Evolutionary conservation across 768 basidiomycete genomes (phyloP).

Genomic region (Trametes punicea): DNA sequence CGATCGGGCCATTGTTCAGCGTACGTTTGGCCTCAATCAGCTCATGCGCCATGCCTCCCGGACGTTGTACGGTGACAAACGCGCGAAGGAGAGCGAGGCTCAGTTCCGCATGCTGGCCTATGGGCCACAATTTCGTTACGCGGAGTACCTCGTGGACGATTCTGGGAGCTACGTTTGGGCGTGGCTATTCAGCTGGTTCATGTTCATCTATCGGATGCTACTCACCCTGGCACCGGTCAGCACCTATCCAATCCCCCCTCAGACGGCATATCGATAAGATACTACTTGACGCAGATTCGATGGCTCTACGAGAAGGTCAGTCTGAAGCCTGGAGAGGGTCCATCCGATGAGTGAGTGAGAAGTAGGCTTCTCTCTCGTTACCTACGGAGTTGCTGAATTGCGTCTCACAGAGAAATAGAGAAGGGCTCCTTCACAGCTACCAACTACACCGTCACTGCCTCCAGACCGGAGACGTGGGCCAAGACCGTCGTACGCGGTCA

Average conservation of each 20-base stretch:
- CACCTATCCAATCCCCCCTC: not conserved
- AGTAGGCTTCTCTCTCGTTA: not conserved
- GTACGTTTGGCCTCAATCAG: slow-evolving; percentile 53
- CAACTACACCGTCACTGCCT: slow-evolving; percentile 66
- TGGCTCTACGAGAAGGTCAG: slow-evolving; percentile 52
- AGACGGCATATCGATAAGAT: not conserved
- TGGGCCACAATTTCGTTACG: slow-evolving; percentile 71
- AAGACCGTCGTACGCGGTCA: slow-evolving; percentile 59
- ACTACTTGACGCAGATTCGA: slow-evolving; percentile 42
- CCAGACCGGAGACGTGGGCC: slow-evolving; percentile 34
- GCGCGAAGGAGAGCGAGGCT: slow-evolving; percentile 12
- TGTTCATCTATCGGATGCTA: not conserved
- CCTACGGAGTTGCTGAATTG: too few species aligned
- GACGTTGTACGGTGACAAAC: not conserved
- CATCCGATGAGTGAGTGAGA: slow-evolving; percentile 57
- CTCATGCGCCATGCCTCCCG: slow-evolving; percentile 22
- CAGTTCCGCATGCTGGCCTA: slow-evolving; percentile 39
- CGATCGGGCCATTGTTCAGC: slow-evolving; percentile 52
- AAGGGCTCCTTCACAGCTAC: slow-evolving; percentile 59
- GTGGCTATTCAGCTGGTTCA: slow-evolving; percentile 32
- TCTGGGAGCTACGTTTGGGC: slow-evolving; percentile 38
- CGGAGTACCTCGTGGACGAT: slow-evolving; percentile 54
- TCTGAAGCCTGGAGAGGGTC: slow-evolving; percentile 57
- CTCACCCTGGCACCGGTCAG: slow-evolving; percentile 29
- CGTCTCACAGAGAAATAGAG: slow-evolving; percentile 46